Base-by-base conservation (phyloP, 2,329 filamentous ascomycete genomes). In the Lasiodiplodia hormozganensis region DNA sequence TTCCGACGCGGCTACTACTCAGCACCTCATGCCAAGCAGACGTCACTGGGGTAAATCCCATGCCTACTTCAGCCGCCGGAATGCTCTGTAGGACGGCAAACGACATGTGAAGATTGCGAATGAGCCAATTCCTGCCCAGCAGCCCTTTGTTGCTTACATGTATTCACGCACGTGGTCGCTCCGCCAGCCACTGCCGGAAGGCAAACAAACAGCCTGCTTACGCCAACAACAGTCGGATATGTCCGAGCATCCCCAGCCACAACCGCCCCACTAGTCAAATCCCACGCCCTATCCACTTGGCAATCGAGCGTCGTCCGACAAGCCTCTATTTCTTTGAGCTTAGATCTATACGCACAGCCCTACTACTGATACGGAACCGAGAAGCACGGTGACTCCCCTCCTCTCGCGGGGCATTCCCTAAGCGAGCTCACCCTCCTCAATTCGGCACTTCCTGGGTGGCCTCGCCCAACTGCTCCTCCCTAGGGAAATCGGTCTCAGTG, bases 401-500 rank as follows among this genome's bases (percentile, higher is more conserved):
- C 43, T 8, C 43, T 47, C 43, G 43, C 43, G 43, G 43, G 38
- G n/a, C 5, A 12, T 47, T 47, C 34, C n/a, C 51, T 38, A 49
- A 12, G 23, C 43, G 25, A 49, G 21, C 36, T 7, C 4, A 34
- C 31, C 60, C 11, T 47, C 53, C 51, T 23, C 31, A 54, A 23
- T 54, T 62, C 31, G 66, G 66, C 56, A 56, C 56, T 25, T 68
- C 56, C 8, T 11, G 10, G 56, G 57, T 62, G 38, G 36, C 28
- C 67, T 68, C 67, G 2, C 60, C 36, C 43, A 53, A 21, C 43
- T 52, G 49, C 18, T 43, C 53, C 40, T 73, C 70, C 25, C 28
- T n/a, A 14, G 74, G 74, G 47, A 76, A 76, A 68, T 76, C 74
- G 25, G 23, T 47, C 23, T 69, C 53, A 43, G 49, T 31, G 36